Conservation (phyloP, 1,284 basidiomycete species). For the Tremellales sp. region DNA sequence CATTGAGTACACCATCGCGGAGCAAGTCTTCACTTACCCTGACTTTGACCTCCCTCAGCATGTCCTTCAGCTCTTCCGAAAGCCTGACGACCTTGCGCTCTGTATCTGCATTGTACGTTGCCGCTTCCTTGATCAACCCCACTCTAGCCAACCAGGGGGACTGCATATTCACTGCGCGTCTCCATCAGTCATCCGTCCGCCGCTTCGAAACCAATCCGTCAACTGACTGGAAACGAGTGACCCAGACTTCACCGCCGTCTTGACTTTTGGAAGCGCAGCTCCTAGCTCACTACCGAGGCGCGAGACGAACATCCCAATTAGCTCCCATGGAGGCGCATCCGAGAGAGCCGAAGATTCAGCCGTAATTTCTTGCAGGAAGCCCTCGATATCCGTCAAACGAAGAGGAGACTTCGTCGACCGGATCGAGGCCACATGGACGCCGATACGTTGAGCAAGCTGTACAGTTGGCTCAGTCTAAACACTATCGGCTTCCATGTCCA, state of each 20-base stretch:
- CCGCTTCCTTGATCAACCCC: conserved; percentile 75
- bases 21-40: conserved; percentile 38
- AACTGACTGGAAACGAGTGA: conserved; percentile 65
- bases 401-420: conserved; percentile 71
- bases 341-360: conserved; percentile 24
- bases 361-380: conserved; percentile 64
- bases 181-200: neutral
- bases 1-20: neutral
- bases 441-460: conserved; percentile 79
- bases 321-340: conserved; percentile 68
- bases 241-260: conserved; percentile 63
- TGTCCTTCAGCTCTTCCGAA: conserved; percentile 81
- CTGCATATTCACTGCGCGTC: conserved; percentile 62
- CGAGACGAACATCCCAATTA: conserved; percentile 64
- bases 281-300: conserved; percentile 67
- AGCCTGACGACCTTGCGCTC: conserved; percentile 80
- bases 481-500: neutral
- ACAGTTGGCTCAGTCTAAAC: neutral
- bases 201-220: neutral
- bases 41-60: conserved; percentile 73
- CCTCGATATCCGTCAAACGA: conserved; percentile 65
- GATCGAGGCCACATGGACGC: conserved; percentile 71
- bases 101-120: conserved; percentile 83
- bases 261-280: conserved; percentile 64
- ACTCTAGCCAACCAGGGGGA: conserved; percentile 88